Percentiles rank a stretch among this genome's conserved stretches.
These are phyloP conservation scores for Raffaelea deltoideospora DNA, from an alignment of 2,329 filamentous ascomycete genomes.

Conservation along the genomic window DNA sequence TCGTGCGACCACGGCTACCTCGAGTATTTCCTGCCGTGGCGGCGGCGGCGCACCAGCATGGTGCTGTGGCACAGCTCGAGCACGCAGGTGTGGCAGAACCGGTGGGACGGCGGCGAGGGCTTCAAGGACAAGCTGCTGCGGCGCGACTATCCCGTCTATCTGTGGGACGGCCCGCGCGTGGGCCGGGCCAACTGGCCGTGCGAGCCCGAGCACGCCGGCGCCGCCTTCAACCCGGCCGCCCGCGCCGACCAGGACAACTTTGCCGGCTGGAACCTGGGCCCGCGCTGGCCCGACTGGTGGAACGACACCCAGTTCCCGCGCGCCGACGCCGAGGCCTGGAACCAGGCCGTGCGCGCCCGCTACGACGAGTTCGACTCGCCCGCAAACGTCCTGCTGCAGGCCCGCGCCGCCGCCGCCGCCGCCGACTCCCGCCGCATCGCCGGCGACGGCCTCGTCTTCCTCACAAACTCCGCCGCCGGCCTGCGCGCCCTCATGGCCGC, in stretches of 20 bases:
- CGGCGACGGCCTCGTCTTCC: conserved; percentile 16
- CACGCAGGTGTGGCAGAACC: conserved; percentile 22
- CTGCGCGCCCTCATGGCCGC: conserved; percentile 19
- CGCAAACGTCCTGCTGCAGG: conserved; percentile 17
- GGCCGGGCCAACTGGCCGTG: conserved; percentile 22
- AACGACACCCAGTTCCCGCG: conserved; percentile 19
- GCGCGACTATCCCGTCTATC: conserved; percentile 21
- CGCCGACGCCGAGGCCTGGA: conserved; percentile 15
- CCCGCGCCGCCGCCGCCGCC: conserved; percentile 17
- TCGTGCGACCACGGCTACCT: conserved; percentile 23
- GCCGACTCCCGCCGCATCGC: conserved; percentile 18
- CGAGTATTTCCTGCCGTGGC: conserved; percentile 22
- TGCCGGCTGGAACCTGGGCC: conserved; percentile 18
- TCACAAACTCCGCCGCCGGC: conserved; percentile 19
- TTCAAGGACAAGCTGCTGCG: conserved; percentile 23
- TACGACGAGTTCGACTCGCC: conserved; percentile 20
- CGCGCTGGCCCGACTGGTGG: conserved; percentile 16
- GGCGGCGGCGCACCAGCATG: conserved; percentile 17
- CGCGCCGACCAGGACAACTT: conserved; percentile 15
- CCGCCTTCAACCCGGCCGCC: conserved; percentile 16
- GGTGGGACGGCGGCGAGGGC: conserved; percentile 22
- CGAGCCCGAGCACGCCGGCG: no score
- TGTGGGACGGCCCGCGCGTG: conserved; percentile 22
- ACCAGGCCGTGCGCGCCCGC: conserved; percentile 18
- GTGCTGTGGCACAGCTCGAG: conserved; percentile 23